Conservation (phyloP, 768 basidiomycete species). For the Mycena galopus region DNA sequence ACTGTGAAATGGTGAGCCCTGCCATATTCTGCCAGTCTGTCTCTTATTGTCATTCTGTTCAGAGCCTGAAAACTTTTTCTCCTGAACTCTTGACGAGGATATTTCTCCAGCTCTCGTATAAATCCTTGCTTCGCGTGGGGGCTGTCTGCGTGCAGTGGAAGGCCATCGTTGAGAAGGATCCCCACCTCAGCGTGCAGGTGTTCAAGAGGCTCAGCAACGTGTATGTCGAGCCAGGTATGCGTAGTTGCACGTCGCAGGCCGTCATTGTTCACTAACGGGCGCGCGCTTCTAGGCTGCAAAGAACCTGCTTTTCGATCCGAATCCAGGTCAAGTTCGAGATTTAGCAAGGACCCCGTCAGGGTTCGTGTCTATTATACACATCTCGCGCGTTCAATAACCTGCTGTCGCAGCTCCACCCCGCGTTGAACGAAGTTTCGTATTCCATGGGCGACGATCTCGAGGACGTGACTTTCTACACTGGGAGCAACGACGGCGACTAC, state of each 20-base stretch:
- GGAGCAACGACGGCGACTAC: neutral
- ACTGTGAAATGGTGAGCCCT: too few species aligned
- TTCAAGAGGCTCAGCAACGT: constrained; percentile 13
- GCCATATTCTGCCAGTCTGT: too few species aligned
- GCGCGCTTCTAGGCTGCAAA: neutral
- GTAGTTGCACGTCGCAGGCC: neutral
- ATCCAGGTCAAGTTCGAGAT: too few species aligned
- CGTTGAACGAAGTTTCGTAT: neutral
- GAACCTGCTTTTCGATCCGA: neutral
- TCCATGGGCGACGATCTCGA: neutral
- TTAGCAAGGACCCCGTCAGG: neutral
- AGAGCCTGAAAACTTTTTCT: constrained; percentile 3
- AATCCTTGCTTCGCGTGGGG: constrained; percentile 8
- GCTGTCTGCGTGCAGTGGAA: constrained; percentile 18
- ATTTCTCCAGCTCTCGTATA: constrained; percentile 13
- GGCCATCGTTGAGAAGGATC: constrained; percentile 6
- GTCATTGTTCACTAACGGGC: neutral
- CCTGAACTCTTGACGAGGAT: constrained; percentile 18
- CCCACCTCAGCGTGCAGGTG: constrained; percentile 10
- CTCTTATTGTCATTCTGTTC: neutral
- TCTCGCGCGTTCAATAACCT: neutral
- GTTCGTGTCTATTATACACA: neutral
- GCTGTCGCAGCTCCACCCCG: constrained; percentile 14
- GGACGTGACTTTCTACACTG: neutral
- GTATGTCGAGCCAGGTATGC: constrained; percentile 10